A percentile compares a stretch with the other conserved stretches of the same genome.
Evolutionary conservation across 2,329 filamentous ascomycete species (phyloP).

Genomic region (Paraphaeosphaeria sporulosa): DNA sequence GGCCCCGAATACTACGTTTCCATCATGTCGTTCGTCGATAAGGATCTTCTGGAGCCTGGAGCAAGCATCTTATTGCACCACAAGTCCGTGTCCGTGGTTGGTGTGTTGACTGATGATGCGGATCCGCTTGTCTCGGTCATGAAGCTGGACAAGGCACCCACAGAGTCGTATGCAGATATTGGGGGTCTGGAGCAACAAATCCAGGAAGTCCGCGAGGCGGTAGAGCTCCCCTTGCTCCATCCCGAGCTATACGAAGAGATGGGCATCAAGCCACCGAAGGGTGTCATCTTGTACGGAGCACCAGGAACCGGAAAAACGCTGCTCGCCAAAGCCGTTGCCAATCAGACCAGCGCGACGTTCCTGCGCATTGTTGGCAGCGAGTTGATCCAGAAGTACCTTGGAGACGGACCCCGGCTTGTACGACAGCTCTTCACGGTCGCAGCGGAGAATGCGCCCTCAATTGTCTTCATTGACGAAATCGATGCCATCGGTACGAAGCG

Average conservation of each 20-base stretch:
- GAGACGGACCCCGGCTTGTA: conserved; percentile 92
- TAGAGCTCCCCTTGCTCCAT: conserved; percentile 92
- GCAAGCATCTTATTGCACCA: conserved; percentile 95
- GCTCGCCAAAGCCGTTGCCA: conserved; percentile 95
- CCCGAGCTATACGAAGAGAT: conserved; percentile 99
- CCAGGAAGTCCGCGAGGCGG: conserved; percentile 96
- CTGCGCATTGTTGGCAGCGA: conserved; percentile 96
- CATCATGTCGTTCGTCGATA: conserved; percentile 99
- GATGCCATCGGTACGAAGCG: conserved; percentile 99
- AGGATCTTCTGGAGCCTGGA: conserved; percentile 94
- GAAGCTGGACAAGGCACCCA: conserved; percentile 99
- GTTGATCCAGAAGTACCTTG: conserved; percentile 97
- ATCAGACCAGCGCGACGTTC: conserved; percentile 99
- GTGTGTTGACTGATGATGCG: conserved; percentile 93
- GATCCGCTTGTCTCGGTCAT: conserved; percentile 97
- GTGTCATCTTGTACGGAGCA: conserved; percentile 97
- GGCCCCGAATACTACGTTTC: conserved; percentile 99
- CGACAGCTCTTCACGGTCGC: conserved; percentile 97
- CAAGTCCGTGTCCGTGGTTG: conserved; percentile 97
- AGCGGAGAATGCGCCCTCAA: conserved; percentile 93
- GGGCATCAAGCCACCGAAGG: conserved; percentile 99
- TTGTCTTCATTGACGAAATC: conserved; percentile 99
- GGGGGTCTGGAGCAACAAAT: conserved; percentile 95
- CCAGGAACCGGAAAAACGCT: conserved; percentile 97
- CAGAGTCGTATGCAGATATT: conserved; percentile 98